Percentiles rank a stretch among this genome's conserved stretches.
Conservation (phyloP, 495 filamentous ascomycete genomes). For the Aspergillus saccharolyticus region DNA sequence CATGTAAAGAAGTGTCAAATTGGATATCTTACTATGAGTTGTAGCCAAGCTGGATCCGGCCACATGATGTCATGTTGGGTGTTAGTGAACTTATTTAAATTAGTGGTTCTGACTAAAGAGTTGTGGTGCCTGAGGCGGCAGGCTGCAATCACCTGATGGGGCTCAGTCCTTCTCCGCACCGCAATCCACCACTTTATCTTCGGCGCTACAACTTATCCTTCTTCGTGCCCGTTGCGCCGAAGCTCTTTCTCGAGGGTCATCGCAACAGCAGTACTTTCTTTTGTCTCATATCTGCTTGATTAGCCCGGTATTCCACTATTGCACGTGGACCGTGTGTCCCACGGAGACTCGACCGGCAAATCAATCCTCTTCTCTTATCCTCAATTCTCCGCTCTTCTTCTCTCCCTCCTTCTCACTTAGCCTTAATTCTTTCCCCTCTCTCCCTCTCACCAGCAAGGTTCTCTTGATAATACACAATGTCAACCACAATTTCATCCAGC, state of each 20-base stretch:
- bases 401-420: background rate
- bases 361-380: background rate
- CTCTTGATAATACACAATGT: constrained; percentile 17
- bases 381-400: background rate
- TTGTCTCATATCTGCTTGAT: constrained; percentile 18
- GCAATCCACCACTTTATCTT: background rate
- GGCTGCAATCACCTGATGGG: constrained; percentile 32
- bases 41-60: background rate
- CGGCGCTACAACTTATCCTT: constrained; percentile 13
- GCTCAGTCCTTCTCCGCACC: constrained; percentile 19
- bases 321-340: background rate
- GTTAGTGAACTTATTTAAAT: too few species aligned
- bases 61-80: constrained; percentile 17
- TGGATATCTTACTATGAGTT: too few species aligned
- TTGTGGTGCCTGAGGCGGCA: constrained; percentile 14
- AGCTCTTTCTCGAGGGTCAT: constrained; percentile 4
- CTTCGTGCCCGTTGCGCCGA: constrained; percentile 5
- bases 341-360: background rate
- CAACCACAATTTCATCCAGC: constrained; percentile 25
- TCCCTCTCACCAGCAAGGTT: background rate
- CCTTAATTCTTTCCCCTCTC: background rate
- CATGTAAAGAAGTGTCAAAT: too few species aligned
- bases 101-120: constrained; percentile 19
- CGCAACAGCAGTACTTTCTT: constrained; percentile 1
- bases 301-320: constrained; percentile 9